Evolutionary conservation across 2,329 filamentous ascomycete genomes (phyloP), one percentile per base, ranked within the genome.

Genomic region (Aspergillus thermomutatus): DNA sequence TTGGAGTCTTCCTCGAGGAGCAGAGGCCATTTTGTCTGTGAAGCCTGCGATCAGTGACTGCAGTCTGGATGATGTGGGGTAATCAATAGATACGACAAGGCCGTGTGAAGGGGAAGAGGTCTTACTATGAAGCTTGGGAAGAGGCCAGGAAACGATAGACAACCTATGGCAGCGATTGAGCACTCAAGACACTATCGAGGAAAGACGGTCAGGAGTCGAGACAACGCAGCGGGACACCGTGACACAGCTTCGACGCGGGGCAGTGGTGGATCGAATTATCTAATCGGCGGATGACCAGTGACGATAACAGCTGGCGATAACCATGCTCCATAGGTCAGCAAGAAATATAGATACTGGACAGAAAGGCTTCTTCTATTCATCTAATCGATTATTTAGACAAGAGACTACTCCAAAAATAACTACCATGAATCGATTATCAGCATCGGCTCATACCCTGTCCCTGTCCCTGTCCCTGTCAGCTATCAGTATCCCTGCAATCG

Each of bases 1-100:
- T 61, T 83, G 79, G 54, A 88, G 79, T 67, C 85, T 82, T 63
- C 72, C 71, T 17, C 21, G 43, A 14, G 41, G 41, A 19, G 31
- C 14, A 41, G 43, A 23, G 4, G 43, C 43, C 43, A 46, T 46
- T 11, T 21, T 46, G 43, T 46, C 10, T 23, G 8, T 7, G 11
- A 14, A 25, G 41, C 11, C 14, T 14, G 6, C 21, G 23, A 25
- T 21, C 19, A 46, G 43, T 25, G 1, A n/a, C 14, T 37, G 31
- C 27, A 37, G 31, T 14, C 5, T 37, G 5, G 2, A 4, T 14
- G 17, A 5, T 17, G 14, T 37, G 31, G 31, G 31, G 31, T 45
- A 45, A 10, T 43, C 7, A 1, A 46, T 21, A 17, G 21, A 46
- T 7, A 26, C 11, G 43, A 46, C 43, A 17, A 11, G 11, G 19